phyloP scores from a whole-genome alignment of 371 early-diverging fungal species.

The Lichtheimia ramosa region DNA sequence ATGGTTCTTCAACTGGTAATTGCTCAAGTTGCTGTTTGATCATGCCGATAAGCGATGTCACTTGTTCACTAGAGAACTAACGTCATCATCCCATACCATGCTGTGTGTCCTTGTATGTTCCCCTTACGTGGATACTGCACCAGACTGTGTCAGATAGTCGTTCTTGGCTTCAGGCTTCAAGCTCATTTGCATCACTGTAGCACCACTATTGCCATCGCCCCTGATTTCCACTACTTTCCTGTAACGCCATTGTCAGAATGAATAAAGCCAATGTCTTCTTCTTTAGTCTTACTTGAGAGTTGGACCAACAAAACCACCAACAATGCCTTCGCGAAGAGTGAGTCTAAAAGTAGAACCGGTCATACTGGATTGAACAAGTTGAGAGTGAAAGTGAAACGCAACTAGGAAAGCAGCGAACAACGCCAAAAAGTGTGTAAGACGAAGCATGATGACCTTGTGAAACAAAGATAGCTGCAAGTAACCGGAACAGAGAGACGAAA shows the following conservation, averaged over 20 bases:
- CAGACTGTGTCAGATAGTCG: constrained; percentile 28
- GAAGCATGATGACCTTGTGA: no score
- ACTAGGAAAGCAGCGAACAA: neutral
- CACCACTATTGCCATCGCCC: constrained; percentile 31
- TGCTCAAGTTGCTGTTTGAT: constrained; percentile 24
- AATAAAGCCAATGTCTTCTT: neutral
- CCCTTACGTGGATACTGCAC: constrained; percentile 31
- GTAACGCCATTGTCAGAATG: neutral
- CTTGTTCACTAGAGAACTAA: constrained; percentile 1
- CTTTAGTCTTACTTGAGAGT: constrained; percentile 33
- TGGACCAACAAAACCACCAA: constrained; percentile 44
- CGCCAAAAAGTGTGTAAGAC: no score
- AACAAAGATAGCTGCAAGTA: neutral
- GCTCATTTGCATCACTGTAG: constrained; percentile 30
- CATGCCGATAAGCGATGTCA: neutral
- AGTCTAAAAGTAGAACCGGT: constrained; percentile 20
- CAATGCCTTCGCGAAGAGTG: constrained; percentile 43
- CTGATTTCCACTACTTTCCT: constrained; percentile 42
- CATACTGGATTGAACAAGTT: constrained; percentile 2
- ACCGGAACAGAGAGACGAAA: neutral
- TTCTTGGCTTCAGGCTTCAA: constrained; percentile 29
- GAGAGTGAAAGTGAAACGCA: neutral
- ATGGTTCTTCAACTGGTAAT: constrained; percentile 43
- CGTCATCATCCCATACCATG: no score
- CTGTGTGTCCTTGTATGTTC: no score